Conservation (phyloP, 1,139 yeast species). For the Geotrichum aggregatum region DNA sequence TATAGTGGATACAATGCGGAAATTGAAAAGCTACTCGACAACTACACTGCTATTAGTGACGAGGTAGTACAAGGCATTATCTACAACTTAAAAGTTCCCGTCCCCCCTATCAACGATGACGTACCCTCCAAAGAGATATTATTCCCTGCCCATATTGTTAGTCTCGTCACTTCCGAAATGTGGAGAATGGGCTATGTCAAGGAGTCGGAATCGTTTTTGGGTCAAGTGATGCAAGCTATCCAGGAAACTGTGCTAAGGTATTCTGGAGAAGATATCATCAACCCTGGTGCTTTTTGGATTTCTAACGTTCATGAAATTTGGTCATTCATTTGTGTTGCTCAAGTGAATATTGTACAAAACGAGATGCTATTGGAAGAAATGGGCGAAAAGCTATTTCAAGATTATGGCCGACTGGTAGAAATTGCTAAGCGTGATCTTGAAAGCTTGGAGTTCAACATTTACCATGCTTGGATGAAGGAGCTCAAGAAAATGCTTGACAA, state of each 20-base stretch:
- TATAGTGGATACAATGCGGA: conserved; percentile 37
- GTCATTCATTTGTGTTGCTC: conserved; percentile 92
- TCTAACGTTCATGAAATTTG: conserved; percentile 93
- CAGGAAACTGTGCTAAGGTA: conserved; percentile 51
- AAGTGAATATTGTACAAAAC: conserved; percentile 78
- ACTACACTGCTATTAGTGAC: conserved; percentile 69
- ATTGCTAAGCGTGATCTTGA: conserved; percentile 94
- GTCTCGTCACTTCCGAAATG: conserved; percentile 91
- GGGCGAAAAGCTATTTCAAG: conserved; percentile 87
- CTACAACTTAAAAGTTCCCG: conserved; percentile 83
- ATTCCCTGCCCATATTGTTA: conserved; percentile 93
- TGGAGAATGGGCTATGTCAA: conserved; percentile 95
- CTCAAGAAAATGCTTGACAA: conserved; percentile 87
- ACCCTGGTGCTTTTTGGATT: conserved; percentile 96
- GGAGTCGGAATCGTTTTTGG: conserved; percentile 86
- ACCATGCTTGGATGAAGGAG: conserved; percentile 96
- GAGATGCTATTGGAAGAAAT: conserved; percentile 75
- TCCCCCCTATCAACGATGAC: conserved; percentile 72
- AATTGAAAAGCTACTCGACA: conserved; percentile 54
- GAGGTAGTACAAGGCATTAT: conserved; percentile 86
- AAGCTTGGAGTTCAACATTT: conserved; percentile 86
- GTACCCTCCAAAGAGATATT: conserved; percentile 85
- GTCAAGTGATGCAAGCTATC: conserved; percentile 82
- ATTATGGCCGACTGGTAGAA: conserved; percentile 82
- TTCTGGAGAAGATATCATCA: conserved; percentile 80